Percentiles rank a stretch among this genome's conserved stretches.
phyloP scores from a whole-genome alignment of 106 monocot species.

The Alisma plantagoaquatica region DNA sequence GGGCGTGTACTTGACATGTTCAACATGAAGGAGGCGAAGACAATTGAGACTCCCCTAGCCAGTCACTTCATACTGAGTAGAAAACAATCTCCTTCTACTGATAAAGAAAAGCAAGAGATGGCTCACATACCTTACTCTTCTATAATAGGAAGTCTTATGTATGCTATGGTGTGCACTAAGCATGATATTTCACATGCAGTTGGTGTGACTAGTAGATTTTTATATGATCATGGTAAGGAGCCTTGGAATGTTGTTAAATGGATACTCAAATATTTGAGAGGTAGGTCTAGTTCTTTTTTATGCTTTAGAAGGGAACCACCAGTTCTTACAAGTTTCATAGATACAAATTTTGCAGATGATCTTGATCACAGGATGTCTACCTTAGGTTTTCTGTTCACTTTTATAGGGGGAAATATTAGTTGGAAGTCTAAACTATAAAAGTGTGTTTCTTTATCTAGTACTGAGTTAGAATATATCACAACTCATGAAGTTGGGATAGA shows the following conservation, averaged over 20 bases:
- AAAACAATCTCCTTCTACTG: background rate
- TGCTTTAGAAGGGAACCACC: background rate
- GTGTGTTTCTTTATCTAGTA: conserved; percentile 2
- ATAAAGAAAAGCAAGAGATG: background rate
- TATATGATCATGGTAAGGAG: conserved; percentile 7
- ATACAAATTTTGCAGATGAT: conserved; percentile 8
- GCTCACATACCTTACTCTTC: conserved; percentile 7
- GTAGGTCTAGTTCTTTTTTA: background rate
- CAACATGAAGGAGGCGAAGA: conserved; percentile 1
- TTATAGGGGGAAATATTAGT: conserved; percentile 5
- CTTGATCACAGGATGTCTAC: conserved; percentile 3
- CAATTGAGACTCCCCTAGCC: background rate
- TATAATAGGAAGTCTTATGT: conserved; percentile 10
- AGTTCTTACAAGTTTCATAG: background rate
- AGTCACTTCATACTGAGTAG: conserved; percentile 1
- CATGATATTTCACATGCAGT: conserved; percentile 7
- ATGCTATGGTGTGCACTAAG: conserved; percentile 17
- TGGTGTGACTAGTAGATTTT: conserved; percentile 5
- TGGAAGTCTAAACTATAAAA: conserved; percentile 7
- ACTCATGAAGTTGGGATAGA: conserved; percentile 1
- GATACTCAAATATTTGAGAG: conserved; percentile 9
- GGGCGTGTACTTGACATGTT: conserved; percentile 6
- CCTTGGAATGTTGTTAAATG: conserved; percentile 11
- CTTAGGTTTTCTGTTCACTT: conserved; percentile 1
- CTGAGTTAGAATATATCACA: background rate